These are phyloP conservation scores for Solanum rostratum DNA, from an alignment of 257 asterid species.

Conservation along the genomic window DNA sequence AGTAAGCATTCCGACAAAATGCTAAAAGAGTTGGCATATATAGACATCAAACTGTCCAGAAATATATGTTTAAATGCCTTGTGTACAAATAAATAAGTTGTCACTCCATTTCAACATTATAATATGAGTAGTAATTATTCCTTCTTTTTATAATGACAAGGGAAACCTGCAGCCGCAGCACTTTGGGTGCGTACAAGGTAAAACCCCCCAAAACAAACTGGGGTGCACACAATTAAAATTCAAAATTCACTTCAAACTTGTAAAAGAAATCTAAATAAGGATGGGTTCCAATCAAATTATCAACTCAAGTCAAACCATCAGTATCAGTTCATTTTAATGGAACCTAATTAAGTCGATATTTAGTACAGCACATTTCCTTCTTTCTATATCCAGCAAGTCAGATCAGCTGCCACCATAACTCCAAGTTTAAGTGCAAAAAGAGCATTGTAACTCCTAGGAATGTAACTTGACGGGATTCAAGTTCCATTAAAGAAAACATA, in stretches of 20 bases:
- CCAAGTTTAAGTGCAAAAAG: background rate
- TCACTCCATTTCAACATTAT: background rate
- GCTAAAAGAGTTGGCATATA: background rate
- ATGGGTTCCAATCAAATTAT: background rate
- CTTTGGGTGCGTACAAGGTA: too few species aligned
- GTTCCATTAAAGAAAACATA: background rate
- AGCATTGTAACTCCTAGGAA: background rate
- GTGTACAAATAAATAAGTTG: background rate
- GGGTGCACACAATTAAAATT: background rate
- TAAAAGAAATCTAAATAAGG: background rate
- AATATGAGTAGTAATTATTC: background rate
- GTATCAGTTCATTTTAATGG: background rate
- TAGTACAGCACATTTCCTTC: background rate
- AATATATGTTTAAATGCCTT: background rate
- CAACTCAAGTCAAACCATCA: background rate
- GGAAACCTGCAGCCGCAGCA: too few species aligned
- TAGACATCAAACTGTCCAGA: background rate
- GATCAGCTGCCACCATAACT: background rate
- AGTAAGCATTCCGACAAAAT: background rate
- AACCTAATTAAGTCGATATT: background rate
- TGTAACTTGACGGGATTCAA: background rate
- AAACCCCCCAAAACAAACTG: background rate
- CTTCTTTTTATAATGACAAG: too few species aligned
- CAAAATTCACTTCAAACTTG: background rate
- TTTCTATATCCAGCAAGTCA: background rate